Evolutionary conservation across 2,329 filamentous ascomycete species (phyloP), one percentile per base, ranked within the genome.

Genomic region (Chrysosporium keratinophilum): DNA sequence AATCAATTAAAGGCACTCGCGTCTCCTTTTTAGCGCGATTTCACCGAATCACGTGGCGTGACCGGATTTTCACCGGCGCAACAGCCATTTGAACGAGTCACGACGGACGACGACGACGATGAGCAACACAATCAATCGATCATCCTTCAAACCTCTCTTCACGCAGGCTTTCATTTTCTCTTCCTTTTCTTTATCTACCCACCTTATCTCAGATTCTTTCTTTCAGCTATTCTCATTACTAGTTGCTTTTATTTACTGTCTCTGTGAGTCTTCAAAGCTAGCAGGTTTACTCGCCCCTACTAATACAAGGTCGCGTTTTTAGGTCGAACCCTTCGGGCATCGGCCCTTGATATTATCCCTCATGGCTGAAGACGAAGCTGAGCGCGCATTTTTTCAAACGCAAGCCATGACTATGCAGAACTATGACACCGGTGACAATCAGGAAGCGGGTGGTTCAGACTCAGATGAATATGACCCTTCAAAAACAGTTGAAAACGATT

Each of bases 401-500:
- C 74, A 79, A 67, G 62, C 67, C 53, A 65, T 68, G 60, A 71
- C 74, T 60, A 66, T 67, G 55, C 66, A 70, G 41, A 66, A 64
- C 60, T 61, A 63, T 59, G 71, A 70, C 64, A 67, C 65, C 67
- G 66, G 73, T 60, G 80, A 77, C 75, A 74, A 71, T 65, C 74
- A 76, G 67, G 73, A 69, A 66, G 68, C 75, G 70, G 75, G 76
- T 69, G 75, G 74, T 69, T 76, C 71, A 63, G 73, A 74, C 64
- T 75, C 76, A 63, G 75, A 79, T 69, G 81, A 79, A 68, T 75
- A 75, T 69, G 72, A 78, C 67, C 73, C 72, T 64, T 72, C 75
- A 65, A 74, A 77, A 69, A 66, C 69, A 62, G 61, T 73, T 56
- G 67, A 70, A 62, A 67, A 69, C 59, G 63, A 72, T 54, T 72